Conservation (phyloP, 352 stramenopile genomes). For the Saprolegnia diclina region DNA sequence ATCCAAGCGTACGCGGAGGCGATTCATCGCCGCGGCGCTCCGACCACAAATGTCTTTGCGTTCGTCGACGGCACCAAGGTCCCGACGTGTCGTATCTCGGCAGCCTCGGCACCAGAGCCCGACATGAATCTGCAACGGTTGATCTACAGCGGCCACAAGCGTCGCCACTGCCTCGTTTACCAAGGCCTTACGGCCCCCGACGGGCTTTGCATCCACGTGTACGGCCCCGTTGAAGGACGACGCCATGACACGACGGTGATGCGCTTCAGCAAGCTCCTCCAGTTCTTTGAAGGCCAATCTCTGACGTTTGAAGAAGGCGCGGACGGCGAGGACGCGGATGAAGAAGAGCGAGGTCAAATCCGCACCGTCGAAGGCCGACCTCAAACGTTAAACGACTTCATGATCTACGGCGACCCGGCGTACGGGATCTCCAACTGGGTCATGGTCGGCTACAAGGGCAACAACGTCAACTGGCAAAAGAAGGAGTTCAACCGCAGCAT, state of each 20-base stretch:
- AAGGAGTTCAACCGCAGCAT: constrained; percentile 25
- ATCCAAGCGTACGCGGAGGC: constrained; percentile 9
- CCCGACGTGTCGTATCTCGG: constrained; percentile 5
- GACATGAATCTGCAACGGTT: constrained; percentile 3
- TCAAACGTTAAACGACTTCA: background rate
- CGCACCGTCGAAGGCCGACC: background rate
- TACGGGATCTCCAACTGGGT: constrained; percentile 26
- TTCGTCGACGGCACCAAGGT: constrained; percentile 30
- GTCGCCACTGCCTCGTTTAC: background rate
- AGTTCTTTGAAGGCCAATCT: background rate
- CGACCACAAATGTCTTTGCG: constrained; percentile 13
- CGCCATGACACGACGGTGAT: constrained; percentile 8
- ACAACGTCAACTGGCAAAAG: background rate
- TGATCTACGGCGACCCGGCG: constrained; percentile 26
- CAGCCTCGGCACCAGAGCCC: background rate
- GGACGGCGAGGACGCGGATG: too few relatives aligned
- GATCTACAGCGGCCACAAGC: constrained; percentile 15
- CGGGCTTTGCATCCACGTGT: constrained; percentile 3
- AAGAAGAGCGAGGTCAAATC: too few relatives aligned
- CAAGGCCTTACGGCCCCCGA: constrained; percentile 1
- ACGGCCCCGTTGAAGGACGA: background rate
- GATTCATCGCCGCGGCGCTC: background rate
- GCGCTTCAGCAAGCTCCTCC: background rate
- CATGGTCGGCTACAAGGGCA: constrained; percentile 21
- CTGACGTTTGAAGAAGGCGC: background rate